phyloP scores from a whole-genome alignment of 768 basidiomycete genomes.

The Kwoniella sp. region DNA sequence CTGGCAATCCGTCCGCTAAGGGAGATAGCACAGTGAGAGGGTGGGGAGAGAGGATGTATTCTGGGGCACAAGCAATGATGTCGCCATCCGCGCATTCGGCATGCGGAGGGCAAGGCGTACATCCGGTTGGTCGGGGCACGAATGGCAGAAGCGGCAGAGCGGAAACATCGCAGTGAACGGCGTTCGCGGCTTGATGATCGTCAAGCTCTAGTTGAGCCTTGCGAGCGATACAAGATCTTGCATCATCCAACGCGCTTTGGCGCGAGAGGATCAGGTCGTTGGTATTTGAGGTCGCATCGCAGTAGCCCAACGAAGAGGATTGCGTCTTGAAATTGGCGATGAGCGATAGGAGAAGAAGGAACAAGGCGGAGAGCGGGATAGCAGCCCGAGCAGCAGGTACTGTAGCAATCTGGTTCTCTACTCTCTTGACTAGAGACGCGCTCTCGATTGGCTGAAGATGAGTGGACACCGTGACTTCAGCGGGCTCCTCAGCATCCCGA shows the following conservation, averaged over 20 bases:
- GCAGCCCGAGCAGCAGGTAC: slow-evolving; percentile 17
- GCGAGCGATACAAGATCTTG: slow-evolving; percentile 35
- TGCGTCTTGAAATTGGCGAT: slow-evolving; percentile 41
- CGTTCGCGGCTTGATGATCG: slow-evolving; percentile 19
- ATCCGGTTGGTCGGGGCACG: slow-evolving; percentile 47
- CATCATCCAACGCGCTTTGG: slow-evolving; percentile 33
- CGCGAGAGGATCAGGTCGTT: slow-evolving; percentile 47
- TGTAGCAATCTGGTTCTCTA: slow-evolving; percentile 18
- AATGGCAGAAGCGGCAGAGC: slow-evolving; percentile 48
- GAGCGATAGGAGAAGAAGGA: slow-evolving; percentile 37
- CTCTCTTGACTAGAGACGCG: slow-evolving; percentile 25
- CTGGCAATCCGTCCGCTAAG: slow-evolving; percentile 44
- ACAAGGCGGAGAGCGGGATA: slow-evolving; percentile 39
- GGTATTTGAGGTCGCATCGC: slow-evolving; percentile 49
- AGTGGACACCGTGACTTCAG: slow-evolving; percentile 18
- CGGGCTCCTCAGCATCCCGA: slow-evolving; percentile 13
- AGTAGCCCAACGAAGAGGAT: slow-evolving; percentile 54
- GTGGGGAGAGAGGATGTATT: slow-evolving; percentile 50
- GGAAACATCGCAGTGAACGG: slow-evolving; percentile 46
- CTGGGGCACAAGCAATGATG: slow-evolving; percentile 52
- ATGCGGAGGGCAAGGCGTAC: slow-evolving; percentile 57
- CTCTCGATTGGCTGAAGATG: slow-evolving; percentile 16
- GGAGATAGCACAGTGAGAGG: slow-evolving; percentile 32
- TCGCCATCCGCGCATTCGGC: slow-evolving; percentile 52
- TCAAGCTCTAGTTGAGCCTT: slow-evolving; percentile 28